phyloP scores from a whole-genome alignment of 768 basidiomycete species.

The Inosperma sp. region DNA sequence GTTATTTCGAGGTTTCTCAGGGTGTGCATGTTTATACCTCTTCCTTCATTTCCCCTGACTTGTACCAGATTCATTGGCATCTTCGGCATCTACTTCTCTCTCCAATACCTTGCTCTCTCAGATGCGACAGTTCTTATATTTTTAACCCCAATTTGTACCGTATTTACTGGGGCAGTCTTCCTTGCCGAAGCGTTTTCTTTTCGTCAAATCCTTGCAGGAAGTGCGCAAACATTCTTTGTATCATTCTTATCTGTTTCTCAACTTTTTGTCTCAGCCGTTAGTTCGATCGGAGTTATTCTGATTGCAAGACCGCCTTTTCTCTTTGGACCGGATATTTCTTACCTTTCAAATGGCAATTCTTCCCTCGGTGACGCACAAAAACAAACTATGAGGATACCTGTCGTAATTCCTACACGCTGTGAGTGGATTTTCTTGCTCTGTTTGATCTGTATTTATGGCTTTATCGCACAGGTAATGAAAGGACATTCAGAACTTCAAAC shows the following conservation, averaged over 20 bases:
- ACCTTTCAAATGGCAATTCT: too few species aligned
- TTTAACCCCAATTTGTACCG: too few species aligned
- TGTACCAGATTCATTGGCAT: too few species aligned
- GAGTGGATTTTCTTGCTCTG: conserved; percentile 45
- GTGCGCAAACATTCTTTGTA: conserved; percentile 21
- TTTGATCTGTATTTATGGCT: conserved; percentile 51
- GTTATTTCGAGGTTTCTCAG: conserved; percentile 27
- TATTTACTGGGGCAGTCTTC: too few species aligned
- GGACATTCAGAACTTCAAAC: too few species aligned
- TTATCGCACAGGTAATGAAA: conserved; percentile 43
- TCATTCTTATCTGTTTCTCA: conserved; percentile 36
- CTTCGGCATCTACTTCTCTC: too few species aligned
- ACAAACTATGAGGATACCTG: conserved; percentile 33
- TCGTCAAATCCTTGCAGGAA: too few species aligned
- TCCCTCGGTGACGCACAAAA: conserved; percentile 27
- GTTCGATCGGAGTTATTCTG: conserved; percentile 75
- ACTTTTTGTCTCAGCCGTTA: conserved; percentile 59
- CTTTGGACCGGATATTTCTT: too few species aligned
- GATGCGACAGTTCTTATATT: conserved; percentile 78
- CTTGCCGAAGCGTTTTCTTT: too few species aligned
- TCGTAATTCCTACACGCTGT: conserved; percentile 42
- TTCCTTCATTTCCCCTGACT: conserved; percentile 62
- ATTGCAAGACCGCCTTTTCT: conserved; percentile 74
- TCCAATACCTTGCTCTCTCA: too few species aligned
- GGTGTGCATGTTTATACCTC: conserved; percentile 72